Conservation (phyloP, 352 stramenopile species). For the Phytophthora megakarya region DNA sequence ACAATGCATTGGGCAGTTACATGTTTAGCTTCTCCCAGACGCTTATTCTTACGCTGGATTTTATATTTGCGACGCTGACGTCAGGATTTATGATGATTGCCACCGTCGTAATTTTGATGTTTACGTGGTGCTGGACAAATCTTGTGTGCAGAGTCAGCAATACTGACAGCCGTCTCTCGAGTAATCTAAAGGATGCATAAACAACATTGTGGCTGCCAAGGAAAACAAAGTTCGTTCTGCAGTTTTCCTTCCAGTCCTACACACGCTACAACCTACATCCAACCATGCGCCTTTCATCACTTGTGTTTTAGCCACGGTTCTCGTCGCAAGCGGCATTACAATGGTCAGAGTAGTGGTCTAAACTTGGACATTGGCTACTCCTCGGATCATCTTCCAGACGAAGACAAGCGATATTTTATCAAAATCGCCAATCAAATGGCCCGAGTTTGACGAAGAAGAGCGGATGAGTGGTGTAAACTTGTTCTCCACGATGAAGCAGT, state of each 20-base stretch:
- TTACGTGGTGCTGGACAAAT: no score
- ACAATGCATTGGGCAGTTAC: no score
- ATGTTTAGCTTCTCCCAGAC: no score
- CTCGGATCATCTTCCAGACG: constrained; percentile 11
- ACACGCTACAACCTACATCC: constrained; percentile 13
- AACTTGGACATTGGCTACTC: constrained; percentile 17
- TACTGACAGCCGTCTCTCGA: no score
- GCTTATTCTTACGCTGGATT: no score
- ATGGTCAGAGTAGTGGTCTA: constrained; percentile 10
- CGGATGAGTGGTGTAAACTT: background rate
- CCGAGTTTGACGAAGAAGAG: constrained; percentile 7
- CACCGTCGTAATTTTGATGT: no score
- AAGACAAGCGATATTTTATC: constrained; percentile 17
- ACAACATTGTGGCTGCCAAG: no score
- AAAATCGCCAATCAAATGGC: constrained; percentile 8
- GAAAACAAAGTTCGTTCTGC: constrained; percentile 9
- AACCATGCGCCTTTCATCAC: constrained; percentile 9
- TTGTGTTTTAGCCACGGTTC: constrained; percentile 13
- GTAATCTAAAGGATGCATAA: no score
- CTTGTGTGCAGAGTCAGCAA: no score
- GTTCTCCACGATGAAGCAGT: constrained; percentile 1
- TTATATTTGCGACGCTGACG: no score
- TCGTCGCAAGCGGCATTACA: constrained; percentile 18
- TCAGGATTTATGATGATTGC: no score
- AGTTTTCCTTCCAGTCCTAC: constrained; percentile 7